Conservation (phyloP, 78 protist genomes). For the Bodo saltans region DNA sequence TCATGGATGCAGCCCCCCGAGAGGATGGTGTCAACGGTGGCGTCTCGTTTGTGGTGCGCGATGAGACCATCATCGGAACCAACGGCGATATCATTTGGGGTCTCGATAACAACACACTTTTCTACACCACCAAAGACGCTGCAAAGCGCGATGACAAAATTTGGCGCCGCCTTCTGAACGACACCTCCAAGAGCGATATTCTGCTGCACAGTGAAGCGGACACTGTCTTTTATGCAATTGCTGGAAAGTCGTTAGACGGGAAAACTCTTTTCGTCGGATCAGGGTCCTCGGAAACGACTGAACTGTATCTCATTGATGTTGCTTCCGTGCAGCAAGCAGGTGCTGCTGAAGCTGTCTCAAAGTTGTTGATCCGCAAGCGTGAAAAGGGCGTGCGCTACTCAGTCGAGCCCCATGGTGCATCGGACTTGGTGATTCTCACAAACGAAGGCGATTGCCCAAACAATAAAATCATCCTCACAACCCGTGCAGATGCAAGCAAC, state of each 20-base stretch:
- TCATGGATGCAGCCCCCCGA: too few relatives aligned
- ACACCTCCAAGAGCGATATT: neutral
- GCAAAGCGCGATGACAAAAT: neutral
- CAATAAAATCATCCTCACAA: neutral
- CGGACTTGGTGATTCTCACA: neutral
- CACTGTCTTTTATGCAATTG: neutral
- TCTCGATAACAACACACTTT: neutral
- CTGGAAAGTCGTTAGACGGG: neutral
- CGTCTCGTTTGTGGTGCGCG: too few relatives aligned
- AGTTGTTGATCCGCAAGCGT: neutral
- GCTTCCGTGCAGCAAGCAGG: neutral
- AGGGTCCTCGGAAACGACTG: conserved; percentile 5
- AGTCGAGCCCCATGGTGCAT: neutral
- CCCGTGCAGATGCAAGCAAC: neutral
- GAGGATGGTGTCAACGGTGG: too few relatives aligned
- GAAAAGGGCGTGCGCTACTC: neutral
- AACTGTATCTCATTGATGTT: neutral
- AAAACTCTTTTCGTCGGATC: neutral
- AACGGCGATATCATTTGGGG: neutral
- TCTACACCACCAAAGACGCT: neutral
- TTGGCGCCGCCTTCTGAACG: neutral
- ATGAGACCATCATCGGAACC: neutral
- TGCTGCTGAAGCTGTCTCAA: too few relatives aligned
- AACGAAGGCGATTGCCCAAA: neutral
- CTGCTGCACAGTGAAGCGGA: neutral